These are phyloP conservation scores for Dichotomopilus funicola DNA, from an alignment of 2,329 filamentous ascomycete species.

Conservation along the genomic window DNA sequence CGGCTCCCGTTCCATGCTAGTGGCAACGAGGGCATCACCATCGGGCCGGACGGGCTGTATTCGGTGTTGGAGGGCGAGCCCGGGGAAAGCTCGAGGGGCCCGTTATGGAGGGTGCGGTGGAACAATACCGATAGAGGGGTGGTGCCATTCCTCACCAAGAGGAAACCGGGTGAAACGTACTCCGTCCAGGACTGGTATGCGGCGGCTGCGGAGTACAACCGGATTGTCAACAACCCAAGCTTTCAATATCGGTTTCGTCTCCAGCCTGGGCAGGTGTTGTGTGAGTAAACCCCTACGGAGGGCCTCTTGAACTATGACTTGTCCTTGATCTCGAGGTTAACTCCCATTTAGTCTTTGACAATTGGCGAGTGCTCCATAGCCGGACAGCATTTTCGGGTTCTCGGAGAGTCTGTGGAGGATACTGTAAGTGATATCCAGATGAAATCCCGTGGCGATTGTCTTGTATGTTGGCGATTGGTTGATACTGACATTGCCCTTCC, in stretches of 20 bases:
- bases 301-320: background rate
- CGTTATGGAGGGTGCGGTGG: conserved; percentile 65
- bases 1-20: conserved; percentile 76
- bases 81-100: conserved; percentile 1
- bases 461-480: too few relatives aligned
- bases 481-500: too few relatives aligned
- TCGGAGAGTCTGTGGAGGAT: conserved; percentile 83
- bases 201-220: conserved; percentile 69
- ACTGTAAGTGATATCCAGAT: conserved; percentile 54
- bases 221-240: conserved; percentile 56
- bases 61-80: conserved; percentile 63
- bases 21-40: conserved; percentile 77
- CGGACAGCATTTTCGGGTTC: conserved; percentile 75
- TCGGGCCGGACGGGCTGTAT: conserved; percentile 62
- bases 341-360: conserved; percentile 71
- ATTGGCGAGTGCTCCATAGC: conserved; percentile 91
- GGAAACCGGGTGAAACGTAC: conserved; percentile 27
- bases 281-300: conserved; percentile 41
- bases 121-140: conserved; percentile 84
- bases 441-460: background rate
- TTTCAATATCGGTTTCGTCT: conserved; percentile 78
- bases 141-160: conserved; percentile 42
- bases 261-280: conserved; percentile 67
- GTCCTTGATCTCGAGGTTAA: conserved; percentile 8
- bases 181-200: conserved; percentile 64